Conservation (phyloP, 768 basidiomycete species). For the Termitomyces sp. region DNA sequence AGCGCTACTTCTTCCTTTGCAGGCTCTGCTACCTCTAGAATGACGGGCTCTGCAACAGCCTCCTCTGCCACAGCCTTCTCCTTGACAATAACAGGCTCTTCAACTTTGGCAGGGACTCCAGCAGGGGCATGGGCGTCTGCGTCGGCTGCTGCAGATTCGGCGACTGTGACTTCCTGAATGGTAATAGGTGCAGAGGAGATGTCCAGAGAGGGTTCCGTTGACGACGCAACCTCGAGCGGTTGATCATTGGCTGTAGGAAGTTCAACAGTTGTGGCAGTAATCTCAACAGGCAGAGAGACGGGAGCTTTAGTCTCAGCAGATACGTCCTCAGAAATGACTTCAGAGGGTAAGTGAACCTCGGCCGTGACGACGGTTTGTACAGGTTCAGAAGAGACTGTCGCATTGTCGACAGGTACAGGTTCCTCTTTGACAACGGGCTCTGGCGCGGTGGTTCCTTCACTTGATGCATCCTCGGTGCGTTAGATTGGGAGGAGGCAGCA, state of each 20-base stretch:
- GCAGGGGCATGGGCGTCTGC: background rate
- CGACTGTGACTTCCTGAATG: background rate
- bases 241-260: background rate
- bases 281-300: too few species aligned
- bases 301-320: background rate
- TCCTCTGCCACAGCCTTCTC: too few species aligned
- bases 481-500: constrained; percentile 12
- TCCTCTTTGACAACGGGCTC: background rate
- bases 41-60: too few species aligned
- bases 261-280: too few species aligned
- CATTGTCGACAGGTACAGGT: background rate
- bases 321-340: background rate
- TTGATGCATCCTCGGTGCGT: constrained; percentile 14
- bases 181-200: background rate
- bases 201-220: background rate
- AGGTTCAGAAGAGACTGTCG: background rate
- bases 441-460: background rate
- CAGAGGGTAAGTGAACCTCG: background rate
- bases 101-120: background rate
- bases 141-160: background rate
- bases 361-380: background rate
- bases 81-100: background rate
- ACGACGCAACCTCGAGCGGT: background rate
- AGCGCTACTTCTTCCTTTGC: too few species aligned
- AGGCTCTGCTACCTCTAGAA: too few species aligned